These are phyloP conservation scores for Entamoeba moshkovskii DNA, from an alignment of 208 protist species.

Conservation along the genomic window DNA sequence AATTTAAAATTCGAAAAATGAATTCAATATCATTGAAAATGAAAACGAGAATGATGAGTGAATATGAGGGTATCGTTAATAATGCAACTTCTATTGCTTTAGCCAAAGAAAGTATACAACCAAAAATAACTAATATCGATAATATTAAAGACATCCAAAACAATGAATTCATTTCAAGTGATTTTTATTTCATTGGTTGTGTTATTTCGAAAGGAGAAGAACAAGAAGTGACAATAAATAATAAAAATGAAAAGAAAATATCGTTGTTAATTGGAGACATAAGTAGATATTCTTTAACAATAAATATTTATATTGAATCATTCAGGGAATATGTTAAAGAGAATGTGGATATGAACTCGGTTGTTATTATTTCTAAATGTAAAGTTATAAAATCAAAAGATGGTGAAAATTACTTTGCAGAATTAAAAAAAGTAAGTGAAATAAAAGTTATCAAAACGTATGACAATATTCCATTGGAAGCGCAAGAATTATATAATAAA, in stretches of 20 bases:
- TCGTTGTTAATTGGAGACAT: not conserved
- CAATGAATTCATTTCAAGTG: not conserved
- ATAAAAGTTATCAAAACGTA: not conserved
- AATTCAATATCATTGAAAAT: not conserved
- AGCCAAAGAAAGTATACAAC: not conserved
- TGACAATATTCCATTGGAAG: not conserved
- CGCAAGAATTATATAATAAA: not conserved
- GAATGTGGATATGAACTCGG: not conserved
- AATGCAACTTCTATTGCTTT: not conserved
- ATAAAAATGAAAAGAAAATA: not conserved
- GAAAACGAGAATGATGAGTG: not conserved
- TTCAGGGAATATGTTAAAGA: not conserved
- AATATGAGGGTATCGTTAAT: not conserved
- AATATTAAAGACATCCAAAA: not conserved
- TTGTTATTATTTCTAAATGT: not conserved
- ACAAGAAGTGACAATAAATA: not conserved
- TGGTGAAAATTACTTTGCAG: not conserved
- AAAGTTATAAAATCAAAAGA: not conserved
- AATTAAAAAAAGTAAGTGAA: not conserved
- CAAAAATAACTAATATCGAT: not conserved
- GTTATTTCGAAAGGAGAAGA: not conserved
- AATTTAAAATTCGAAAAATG: not conserved
- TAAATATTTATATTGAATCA: not conserved
- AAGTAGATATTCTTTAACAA: not conserved
- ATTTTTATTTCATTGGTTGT: not conserved